Base-by-base conservation (phyloP, 1,139 yeast species). In the Diutina scorzettiae region DNA sequence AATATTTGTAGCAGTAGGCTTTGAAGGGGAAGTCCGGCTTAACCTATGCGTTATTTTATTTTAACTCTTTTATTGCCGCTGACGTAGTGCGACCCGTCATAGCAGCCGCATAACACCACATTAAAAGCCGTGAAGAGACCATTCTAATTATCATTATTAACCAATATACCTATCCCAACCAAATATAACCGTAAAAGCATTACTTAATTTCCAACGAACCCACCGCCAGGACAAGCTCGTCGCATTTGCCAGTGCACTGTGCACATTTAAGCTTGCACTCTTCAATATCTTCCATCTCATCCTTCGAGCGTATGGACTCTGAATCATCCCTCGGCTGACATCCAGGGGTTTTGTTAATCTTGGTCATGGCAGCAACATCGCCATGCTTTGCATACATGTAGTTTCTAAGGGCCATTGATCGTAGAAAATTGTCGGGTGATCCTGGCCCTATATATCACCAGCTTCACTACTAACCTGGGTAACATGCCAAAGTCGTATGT, bases 301-400 rank as follows among this genome's bases (percentile, higher is more conserved):
- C 17, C 5, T 17, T 7, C 11, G n/a, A n/a, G 4, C 11, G 17
- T 12, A 34, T 2, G 17, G 28, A n/a, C 20, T 34, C 23, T 12
- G 33, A 12, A n/a, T 21, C 11, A 4, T 30, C 18, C 19, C n/a
- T n/a, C 28, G 7, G 19, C 8, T 20, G 19, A 14, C 19, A 14
- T 8, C n/a, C 28, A 23, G 39, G 28, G 28, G 16, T 44, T 47
- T 52, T 56, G 46, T 58, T 59, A 37, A 59, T 58, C 31, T 52
- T 53, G 18, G 57, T 50, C 41, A 45, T 41, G 48, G 53, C 45
- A 42, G 49, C 14, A 46, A 46, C 49, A 41, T 51, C 50, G 42
- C 51, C 53, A 48, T 66, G 71, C 46, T 66, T 66, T 9, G 72
- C 71, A 48, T 66, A 66, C 43, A 66, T 47, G 47, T 66, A 66